These are phyloP conservation scores for Nicotiana paniculata DNA, from an alignment of 257 asterid genomes.

Conservation along the genomic window DNA sequence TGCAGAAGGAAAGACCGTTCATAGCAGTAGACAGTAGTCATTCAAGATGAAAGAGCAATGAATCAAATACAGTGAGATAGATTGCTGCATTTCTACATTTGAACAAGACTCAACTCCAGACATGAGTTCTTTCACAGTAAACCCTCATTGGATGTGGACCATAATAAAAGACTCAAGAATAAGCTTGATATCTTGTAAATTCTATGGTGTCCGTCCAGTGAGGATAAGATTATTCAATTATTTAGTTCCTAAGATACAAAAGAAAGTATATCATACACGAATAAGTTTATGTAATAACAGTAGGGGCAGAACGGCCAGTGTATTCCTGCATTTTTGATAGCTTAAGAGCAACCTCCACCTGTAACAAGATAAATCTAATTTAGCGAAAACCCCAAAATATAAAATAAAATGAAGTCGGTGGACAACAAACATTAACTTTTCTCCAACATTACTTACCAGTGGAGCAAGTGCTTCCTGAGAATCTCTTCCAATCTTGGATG, in stretches of 20 bases:
- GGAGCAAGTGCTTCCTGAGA: slow-evolving; percentile 89
- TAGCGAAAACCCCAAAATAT: not conserved
- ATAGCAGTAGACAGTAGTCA: not conserved
- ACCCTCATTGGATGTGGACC: not conserved
- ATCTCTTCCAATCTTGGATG: slow-evolving; percentile 78
- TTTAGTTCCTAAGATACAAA: not conserved
- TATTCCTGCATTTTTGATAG: slow-evolving; percentile 83
- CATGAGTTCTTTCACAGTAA: not conserved
- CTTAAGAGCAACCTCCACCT: slow-evolving; percentile 93
- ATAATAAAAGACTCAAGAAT: not conserved
- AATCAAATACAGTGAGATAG: not conserved
- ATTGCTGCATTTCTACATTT: not conserved
- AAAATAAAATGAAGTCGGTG: not conserved
- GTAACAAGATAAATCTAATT: slow-evolving; percentile 9
- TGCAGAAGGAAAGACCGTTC: not conserved
- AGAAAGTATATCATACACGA: not conserved
- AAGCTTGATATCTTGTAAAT: not conserved
- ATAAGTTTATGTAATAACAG: slow-evolving; percentile 64
- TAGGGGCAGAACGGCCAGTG: slow-evolving; percentile 91
- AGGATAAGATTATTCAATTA: not conserved
- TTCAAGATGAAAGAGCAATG: not conserved
- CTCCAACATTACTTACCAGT: slow-evolving; percentile 36
- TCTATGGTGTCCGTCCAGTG: not conserved
- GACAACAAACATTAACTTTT: not conserved
- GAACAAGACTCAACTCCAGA: not conserved